Percentiles rank a stretch among this genome's conserved stretches.
phyloP scores from a whole-genome alignment of 148 eudicot species.

The Gaultheria prostrata region DNA sequence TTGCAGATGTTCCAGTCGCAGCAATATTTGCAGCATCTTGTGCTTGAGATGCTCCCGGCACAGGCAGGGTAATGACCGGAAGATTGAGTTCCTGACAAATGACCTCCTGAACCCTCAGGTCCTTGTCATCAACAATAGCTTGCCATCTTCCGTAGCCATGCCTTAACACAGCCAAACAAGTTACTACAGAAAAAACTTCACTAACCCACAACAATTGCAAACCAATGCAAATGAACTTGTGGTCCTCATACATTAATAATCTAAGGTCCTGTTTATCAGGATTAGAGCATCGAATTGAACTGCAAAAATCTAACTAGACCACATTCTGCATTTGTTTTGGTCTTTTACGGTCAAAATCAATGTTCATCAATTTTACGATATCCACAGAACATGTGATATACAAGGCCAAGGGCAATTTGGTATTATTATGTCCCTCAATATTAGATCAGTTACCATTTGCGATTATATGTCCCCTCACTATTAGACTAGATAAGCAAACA shows the following conservation, averaged over 20 bases:
- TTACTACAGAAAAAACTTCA: background rate
- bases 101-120: constrained; percentile 68
- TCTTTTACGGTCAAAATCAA: background rate
- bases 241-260: background rate
- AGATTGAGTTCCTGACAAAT: constrained; percentile 87
- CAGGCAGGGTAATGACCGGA: constrained; percentile 54
- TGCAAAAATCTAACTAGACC: background rate
- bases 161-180: constrained; percentile 35
- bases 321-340: background rate
- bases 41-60: constrained; percentile 46
- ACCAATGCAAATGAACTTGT: background rate
- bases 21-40: constrained; percentile 34
- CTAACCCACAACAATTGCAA: background rate
- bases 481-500: background rate
- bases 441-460: background rate
- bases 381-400: background rate
- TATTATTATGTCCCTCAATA: background rate
- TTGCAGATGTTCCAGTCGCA: constrained; percentile 35
- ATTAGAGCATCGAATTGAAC: background rate
- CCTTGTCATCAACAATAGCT: constrained; percentile 95
- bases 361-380: background rate
- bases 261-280: background rate
- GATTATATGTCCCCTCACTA: background rate
- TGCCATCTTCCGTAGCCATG: constrained; percentile 99
- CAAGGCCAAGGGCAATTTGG: background rate